A percentile compares a stretch with the other conserved stretches of the same genome.
Evolutionary conservation across 2,329 filamentous ascomycete genomes (phyloP).

Genomic region (Aspergillus costaricaensis): DNA sequence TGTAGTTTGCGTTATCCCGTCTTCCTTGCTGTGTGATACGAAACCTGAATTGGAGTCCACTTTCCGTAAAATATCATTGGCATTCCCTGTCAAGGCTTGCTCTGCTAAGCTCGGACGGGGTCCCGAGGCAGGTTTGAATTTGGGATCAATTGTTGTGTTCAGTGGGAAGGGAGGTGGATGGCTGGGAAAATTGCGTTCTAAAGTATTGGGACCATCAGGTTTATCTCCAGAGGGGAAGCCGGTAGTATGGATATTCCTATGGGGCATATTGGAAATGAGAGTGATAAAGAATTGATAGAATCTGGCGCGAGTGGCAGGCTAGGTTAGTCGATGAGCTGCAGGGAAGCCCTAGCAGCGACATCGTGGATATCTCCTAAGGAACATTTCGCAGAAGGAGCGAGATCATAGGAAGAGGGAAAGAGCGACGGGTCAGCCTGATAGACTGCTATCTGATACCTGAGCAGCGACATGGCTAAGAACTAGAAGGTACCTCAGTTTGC

Average conservation of each 20-base stretch:
- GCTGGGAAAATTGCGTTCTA: not conserved
- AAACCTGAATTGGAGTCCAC: not conserved
- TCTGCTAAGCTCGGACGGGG: no score
- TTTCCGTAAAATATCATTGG: no score
- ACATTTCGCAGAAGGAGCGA: not conserved
- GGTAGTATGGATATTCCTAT: no score
- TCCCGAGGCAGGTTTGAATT: not conserved
- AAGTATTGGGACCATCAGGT: not conserved
- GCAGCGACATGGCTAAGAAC: not conserved
- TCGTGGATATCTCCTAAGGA: not conserved
- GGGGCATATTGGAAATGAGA: not conserved
- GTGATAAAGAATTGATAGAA: not conserved
- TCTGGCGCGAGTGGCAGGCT: not conserved
- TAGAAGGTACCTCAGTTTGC: not conserved
- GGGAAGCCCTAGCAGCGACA: not conserved
- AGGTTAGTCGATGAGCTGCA: not conserved
- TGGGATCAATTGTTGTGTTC: not conserved
- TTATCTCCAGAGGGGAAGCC: not conserved
- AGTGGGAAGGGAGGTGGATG: not conserved
- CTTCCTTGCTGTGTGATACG: not conserved
- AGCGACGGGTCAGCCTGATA: not conserved
- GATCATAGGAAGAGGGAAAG: not conserved
- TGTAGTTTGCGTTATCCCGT: not conserved
- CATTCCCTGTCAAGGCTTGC: not conserved
- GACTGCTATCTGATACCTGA: not conserved